Base-by-base conservation (phyloP, 306 rosid genomes). In the Vigna angularis region DNA sequence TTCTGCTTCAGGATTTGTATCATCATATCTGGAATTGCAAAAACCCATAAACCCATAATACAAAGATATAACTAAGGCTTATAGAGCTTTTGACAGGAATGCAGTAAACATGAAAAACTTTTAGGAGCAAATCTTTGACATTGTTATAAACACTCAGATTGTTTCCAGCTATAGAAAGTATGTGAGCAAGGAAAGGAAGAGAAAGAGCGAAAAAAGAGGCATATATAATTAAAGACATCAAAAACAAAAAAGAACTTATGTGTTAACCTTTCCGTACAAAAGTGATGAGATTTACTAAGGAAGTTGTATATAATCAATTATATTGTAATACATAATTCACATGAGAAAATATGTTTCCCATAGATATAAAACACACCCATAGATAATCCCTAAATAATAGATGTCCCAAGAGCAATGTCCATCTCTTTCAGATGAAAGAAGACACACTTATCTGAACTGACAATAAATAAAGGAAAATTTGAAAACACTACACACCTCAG, bases 1-100 rank as follows among this genome's bases (percentile, higher is more conserved):
- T 76, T 96, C 99, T 71, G 96, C 98, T 77, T 90, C 97, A 4
- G 99, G 99, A 69, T 96, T 96, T 32, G 99, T 96, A 75, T 96
- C 99, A 82, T 96, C 98, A 72, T 77, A 96, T 89, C 99, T 95
- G 75, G 56, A 70, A 86, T 78, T 49, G 66, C 81, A 70, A 83
- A 1, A 81, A 38, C 67, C 50, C 69, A 66, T 44, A 67, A 48
- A 26, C 28, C 28, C 34, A 30, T 63, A 70, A 69, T 82, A 49
- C 47, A 24, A 55, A 65, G 49, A 57, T 56, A 48, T 28, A 20
- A 62, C 18, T 18, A 34, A 77, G 47, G 64, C 45, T 17, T 53
- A 9, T 5, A 18, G 56, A 17, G 56, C 16, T 32, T 48, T 34
- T 49, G 26, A 47, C 57, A 70, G 30, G 68, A 61, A 55, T 26